Base-by-base conservation (phyloP, 2,329 filamentous ascomycete species). In the Claviceps pazoutovae region DNA sequence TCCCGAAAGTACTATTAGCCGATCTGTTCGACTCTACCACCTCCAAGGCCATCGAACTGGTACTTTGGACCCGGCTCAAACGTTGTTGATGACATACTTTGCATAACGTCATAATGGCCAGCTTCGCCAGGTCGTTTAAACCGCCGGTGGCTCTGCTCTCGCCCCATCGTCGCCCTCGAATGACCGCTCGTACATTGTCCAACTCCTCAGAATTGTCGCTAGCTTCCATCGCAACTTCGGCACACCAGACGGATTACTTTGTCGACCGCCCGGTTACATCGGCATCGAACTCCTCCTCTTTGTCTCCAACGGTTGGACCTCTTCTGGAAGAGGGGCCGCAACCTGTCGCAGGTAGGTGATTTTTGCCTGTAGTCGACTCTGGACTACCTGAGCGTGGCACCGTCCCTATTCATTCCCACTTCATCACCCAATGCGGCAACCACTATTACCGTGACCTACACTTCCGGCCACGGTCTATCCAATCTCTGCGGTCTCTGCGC, bases 61-160 rank as follows among this genome's bases (percentile, higher is more conserved):
- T n/a, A n/a, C 8, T 42, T 19, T 19, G 17, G 39, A 13, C 39
- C 39, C 39, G 17, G 39, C 8, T 9, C 26, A 9, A 30, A 30
- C 26, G 8, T 30, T 30, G 26, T 30, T 30, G 26, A 30, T 8
- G 26, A 30, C 26, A 30, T 42, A 42, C 39, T 4, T 39, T 34
- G 26, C 14, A 53, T 37, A 48, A 19, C 23, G 41, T 26, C 48
- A 34, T n/a, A 50, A 78, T 78, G 74, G 68, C 74, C 53, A 71
- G 65, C 60, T 64, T 76, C 54, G 67, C 71, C 46, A 71, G 73
- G 57, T 74, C 74, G 13, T 70, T 78, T 61, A 69, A 75, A 57
- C 67, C 72, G 7, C 64, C 72, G 42, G 64, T 67, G 42, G 66
- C 66, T 23, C 73, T 71, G 56, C 63, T 74, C 37, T 65, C 72